Percentiles rank a stretch among this genome's conserved stretches.
These are phyloP conservation scores for Acer yangbiense DNA, from an alignment of 345 rosid genomes.

Conservation along the genomic window DNA sequence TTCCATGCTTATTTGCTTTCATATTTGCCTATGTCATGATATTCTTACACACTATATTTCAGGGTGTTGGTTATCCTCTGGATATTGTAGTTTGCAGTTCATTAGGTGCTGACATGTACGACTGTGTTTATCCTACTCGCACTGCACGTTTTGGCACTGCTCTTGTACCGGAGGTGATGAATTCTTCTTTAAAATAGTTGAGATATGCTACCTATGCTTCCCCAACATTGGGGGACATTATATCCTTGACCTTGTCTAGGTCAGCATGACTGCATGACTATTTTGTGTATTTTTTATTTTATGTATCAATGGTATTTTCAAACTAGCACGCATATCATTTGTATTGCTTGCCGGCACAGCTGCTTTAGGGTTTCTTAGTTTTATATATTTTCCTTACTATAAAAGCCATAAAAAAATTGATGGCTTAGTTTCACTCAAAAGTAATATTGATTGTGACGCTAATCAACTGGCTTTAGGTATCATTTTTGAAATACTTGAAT, in stretches of 20 bases:
- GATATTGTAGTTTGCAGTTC: conserved; percentile 88
- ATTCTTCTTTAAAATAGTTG: conserved; percentile 12
- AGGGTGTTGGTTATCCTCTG: conserved; percentile 88
- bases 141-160: conserved; percentile 89
- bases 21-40: background rate
- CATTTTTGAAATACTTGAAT: background rate
- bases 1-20: background rate
- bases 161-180: conserved; percentile 72
- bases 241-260: conserved; percentile 1
- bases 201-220: background rate
- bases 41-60: conserved; percentile 19
- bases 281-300: background rate
- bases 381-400: background rate
- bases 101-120: conserved; percentile 85
- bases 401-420: background rate
- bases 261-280: background rate
- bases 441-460: background rate
- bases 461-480: background rate
- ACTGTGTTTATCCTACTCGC: conserved; percentile 82
- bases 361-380: background rate
- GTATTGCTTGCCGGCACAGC: background rate
- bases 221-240: background rate
- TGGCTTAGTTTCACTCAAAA: background rate
- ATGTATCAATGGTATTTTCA: background rate
- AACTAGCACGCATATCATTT: background rate